A percentile compares a stretch with the other conserved stretches of the same genome.
These are phyloP conservation scores for Poronia punctata DNA, from an alignment of 495 filamentous ascomycete genomes.

Conservation along the genomic window DNA sequence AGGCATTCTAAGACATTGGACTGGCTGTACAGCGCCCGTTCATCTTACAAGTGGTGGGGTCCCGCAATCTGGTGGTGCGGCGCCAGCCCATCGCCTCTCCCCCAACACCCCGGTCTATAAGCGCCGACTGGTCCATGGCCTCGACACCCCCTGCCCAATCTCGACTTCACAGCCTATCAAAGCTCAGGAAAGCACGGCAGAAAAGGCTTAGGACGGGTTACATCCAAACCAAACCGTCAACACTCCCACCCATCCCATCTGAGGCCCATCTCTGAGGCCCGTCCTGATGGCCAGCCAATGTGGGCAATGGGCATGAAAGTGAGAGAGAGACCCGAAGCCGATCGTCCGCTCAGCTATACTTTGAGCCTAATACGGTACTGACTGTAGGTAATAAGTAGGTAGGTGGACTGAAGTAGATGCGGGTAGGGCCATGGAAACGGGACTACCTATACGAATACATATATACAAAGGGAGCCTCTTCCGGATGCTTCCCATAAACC, in stretches of 20 bases:
- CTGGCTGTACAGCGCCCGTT: constrained; percentile 35
- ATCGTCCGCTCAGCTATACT: constrained; percentile 23
- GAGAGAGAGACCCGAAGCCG: constrained; percentile 20
- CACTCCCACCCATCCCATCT: constrained; percentile 18
- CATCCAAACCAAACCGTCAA: constrained; percentile 27
- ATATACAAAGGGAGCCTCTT: neutral
- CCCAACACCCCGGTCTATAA: constrained; percentile 38
- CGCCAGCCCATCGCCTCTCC: constrained; percentile 41
- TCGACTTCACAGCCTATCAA: constrained; percentile 42
- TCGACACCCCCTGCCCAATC: no score
- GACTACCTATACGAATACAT: no score
- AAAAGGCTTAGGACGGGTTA: no score
- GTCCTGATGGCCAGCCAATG: no score
- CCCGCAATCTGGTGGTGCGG: constrained; percentile 35
- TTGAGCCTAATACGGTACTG: constrained; percentile 25
- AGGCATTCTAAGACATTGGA: constrained; percentile 44
- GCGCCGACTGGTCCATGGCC: constrained; percentile 44
- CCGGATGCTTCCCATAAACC: constrained; percentile 8
- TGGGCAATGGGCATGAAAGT: no score
- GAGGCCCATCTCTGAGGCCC: constrained; percentile 1
- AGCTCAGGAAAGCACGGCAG: constrained; percentile 15
- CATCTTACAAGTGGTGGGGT: constrained; percentile 38
- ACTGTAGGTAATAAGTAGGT: neutral
- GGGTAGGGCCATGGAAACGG: neutral
- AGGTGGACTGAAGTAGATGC: neutral